Base-by-base conservation (phyloP, 805 yeast genomes). In the Metschnikowia kofuensis region DNA sequence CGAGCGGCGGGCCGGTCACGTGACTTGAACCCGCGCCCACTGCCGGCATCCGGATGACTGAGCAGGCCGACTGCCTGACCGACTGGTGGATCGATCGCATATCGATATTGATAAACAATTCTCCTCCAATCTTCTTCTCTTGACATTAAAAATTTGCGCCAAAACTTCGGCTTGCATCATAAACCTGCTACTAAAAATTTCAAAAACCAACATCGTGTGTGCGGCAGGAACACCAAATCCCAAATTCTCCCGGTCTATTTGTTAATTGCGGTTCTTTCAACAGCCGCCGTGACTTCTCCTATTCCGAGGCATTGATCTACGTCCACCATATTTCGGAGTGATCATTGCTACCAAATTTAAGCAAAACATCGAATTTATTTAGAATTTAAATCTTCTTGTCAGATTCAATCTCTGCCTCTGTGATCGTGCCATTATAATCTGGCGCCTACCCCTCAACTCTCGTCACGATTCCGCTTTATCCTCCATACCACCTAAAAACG, bases 401-500 rank as follows among this genome's bases (percentile, higher is more conserved):
- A n/a, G n/a, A n/a, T 9, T 10, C 32, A 30, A 3, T 5, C 32
- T 12, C 12, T 3, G 2, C 9, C 36, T 13, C 2, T 13, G 7
- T 34, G 36, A 2, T n/a, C 7, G 36, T 34, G 14, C 36, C 36
- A 10, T n/a, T 12, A 7, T 13, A 13, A 21, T 34, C n/a, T 12
- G 36, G 15, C 36, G 36, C 16, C 36, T 2, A 14, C 36, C 36
- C 36, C 36, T 34, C 15, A 12, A 12, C 36, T 10, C 16, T 13
- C 15, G 15, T 13, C 38, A 49, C 40, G 38, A 55, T 51, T 55
- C 59, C 57, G 40, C 56, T 53, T 37, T 54, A 51, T 35, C 56
- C 59, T 43, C 59, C 59, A 31, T 51, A 37, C 47, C 59, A 53
- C 49, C 52, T 53, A 37, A 55, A 55, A 30, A 30, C 32, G 32